A percentile compares a stretch with the other conserved stretches of the same genome.
Conservation (phyloP, 768 basidiomycete genomes). For the Podaxis carcinomalis region DNA sequence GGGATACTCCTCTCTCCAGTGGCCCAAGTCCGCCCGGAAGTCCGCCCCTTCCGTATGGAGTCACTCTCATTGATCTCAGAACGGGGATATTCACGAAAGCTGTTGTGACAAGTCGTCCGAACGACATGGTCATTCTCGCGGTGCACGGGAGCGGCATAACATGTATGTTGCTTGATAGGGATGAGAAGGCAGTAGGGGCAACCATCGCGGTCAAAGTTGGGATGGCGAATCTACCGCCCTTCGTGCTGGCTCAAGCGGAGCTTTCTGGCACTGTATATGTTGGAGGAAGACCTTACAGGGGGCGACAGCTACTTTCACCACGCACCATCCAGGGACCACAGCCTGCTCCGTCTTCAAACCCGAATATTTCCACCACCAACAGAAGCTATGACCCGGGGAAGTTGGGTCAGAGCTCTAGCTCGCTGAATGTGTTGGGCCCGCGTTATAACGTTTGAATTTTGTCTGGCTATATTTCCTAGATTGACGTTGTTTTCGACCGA, state of each 20-base stretch:
- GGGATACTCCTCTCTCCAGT: not conserved
- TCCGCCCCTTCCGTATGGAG: not conserved
- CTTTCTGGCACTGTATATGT: constrained; percentile 5
- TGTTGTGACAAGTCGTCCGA: constrained; percentile 8
- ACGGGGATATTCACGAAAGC: constrained; percentile 6
- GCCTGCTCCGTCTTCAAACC: not conserved
- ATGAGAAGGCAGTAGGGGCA: not conserved
- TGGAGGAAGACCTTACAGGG: not conserved
- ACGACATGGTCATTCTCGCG: constrained; percentile 14
- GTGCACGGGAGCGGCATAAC: constrained; percentile 19
- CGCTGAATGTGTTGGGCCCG: not conserved
- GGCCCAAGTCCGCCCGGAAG: not conserved
- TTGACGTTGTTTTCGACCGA: too few relatives aligned
- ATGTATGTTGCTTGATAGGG: constrained; percentile 18
- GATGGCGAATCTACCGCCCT: constrained; percentile 20
- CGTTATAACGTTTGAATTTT: not conserved
- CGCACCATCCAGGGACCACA: not conserved
- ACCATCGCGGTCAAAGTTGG: constrained; percentile 13
- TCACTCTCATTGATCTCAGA: constrained; percentile 8
- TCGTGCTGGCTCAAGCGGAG: constrained; percentile 13
- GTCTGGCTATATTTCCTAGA: too few relatives aligned
- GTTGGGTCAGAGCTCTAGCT: not conserved
- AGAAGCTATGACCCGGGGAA: not conserved
- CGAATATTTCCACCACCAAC: not conserved
- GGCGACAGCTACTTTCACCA: not conserved